Evolutionary conservation across 2,329 filamentous ascomycete genomes (phyloP), one percentile per base, ranked within the genome.

Genomic region (Geoglossum cookeanum): DNA sequence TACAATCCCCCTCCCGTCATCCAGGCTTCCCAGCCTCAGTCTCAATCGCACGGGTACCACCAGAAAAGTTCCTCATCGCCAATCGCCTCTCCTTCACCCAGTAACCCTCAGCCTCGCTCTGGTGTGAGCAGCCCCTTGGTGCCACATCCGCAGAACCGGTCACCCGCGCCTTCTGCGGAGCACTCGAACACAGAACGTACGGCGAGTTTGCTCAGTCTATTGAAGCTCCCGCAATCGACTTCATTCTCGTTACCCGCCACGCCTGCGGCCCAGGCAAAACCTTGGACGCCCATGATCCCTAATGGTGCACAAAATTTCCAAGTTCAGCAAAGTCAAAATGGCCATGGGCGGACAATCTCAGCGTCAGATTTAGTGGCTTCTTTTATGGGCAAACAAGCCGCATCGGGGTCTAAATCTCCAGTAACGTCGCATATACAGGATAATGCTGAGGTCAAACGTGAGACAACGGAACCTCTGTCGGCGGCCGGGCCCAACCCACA

Each of bases 401-500:
- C 59, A 11, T 58, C 62, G 11, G 48, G 54, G 17, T 17, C 55
- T 9, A 48, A 57, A 35, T 30, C 37, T 15, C 53, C 57, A 8
- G 54, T 62, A 58, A 62, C 65, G 35, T 62, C 67, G 17, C 49
- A 53, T 37, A 15, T n/a, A 13, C 60, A 66, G 22, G 62, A 68
- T 17, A 61, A 70, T 11, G 65, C 67, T 33, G 63, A 57, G 55
- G 22, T 32, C 29, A 51, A 27, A 30, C 27, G 17, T 55, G 37
- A 59, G 57, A 27, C 58, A 58, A 56, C 39, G 61, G 56, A 55
- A 61, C 63, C 27, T 58, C 60, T 57, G 60, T 62, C 62, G 59
- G 65, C 60, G 58, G 64, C 66, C 52, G 44, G 78, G 76, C 70
- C 73, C 69, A 84, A 88, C 68, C 87, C 89, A 3, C 86, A 94